Percentiles rank a stretch among this genome's conserved stretches.
Evolutionary conservation across 2,329 filamentous ascomycete species (phyloP).

Genomic region (Monilinia aucupariae): DNA sequence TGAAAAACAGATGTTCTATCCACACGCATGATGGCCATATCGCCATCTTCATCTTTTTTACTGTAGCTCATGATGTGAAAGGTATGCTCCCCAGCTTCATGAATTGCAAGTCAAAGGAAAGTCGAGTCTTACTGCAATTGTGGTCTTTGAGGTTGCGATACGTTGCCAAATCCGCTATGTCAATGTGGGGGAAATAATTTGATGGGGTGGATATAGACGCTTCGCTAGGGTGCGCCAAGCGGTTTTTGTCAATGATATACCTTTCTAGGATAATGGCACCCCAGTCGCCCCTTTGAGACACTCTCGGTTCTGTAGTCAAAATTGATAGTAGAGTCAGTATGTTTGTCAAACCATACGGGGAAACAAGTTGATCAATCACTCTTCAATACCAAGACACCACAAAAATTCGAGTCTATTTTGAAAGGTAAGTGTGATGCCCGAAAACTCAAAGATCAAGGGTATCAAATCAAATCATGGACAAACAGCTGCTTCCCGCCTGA

Average conservation of each 20-base stretch:
- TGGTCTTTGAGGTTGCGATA: constrained; percentile 24
- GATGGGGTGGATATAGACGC: not conserved
- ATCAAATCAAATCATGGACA: too few relatives aligned
- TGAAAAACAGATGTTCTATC: constrained; percentile 98
- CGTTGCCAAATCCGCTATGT: constrained; percentile 30
- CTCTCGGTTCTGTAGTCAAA: too few relatives aligned
- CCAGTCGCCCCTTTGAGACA: not conserved
- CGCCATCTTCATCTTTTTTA: constrained; percentile 98
- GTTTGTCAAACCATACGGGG: not conserved
- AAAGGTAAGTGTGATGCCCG: too few relatives aligned
- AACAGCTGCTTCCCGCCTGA: too few relatives aligned
- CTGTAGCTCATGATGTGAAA: constrained; percentile 77
- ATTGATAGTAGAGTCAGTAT: too few relatives aligned
- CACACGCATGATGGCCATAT: constrained; percentile 89
- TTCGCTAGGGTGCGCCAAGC: not conserved
- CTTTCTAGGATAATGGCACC: not conserved
- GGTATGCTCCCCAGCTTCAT: constrained; percentile 36
- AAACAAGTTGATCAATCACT: too few relatives aligned
- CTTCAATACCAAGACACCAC: too few relatives aligned
- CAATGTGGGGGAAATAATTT: not conserved
- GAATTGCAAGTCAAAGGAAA: constrained; percentile 31
- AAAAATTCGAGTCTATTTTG: too few relatives aligned
- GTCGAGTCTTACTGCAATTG: constrained; percentile 17
- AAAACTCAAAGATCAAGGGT: too few relatives aligned
- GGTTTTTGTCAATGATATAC: not conserved